These are phyloP conservation scores for Ceratocystis cubensis DNA, from an alignment of 2,329 filamentous ascomycete species.

Conservation along the genomic window DNA sequence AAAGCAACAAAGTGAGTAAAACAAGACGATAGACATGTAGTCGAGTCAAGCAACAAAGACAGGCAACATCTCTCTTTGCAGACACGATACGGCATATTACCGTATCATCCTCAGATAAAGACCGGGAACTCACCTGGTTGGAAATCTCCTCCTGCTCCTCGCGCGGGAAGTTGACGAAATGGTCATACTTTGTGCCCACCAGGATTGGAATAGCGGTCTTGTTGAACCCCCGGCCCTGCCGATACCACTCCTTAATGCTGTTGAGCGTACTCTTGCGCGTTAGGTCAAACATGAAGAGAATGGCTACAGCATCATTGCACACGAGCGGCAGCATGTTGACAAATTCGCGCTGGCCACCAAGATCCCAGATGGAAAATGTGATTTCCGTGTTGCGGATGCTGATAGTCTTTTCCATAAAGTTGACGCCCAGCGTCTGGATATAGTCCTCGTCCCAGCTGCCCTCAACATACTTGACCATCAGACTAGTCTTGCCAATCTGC, in stretches of 20 bases:
- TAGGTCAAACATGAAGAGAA: slow-evolving; percentile 98
- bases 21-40: too few species aligned
- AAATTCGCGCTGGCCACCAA: slow-evolving; percentile 95
- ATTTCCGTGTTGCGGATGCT: slow-evolving; percentile 99
- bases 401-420: slow-evolving; percentile 99
- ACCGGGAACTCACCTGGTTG: slow-evolving; percentile 54
- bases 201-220: slow-evolving; percentile 99
- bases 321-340: slow-evolving; percentile 99
- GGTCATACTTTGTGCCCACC: slow-evolving; percentile 96
- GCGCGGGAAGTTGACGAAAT: slow-evolving; percentile 95
- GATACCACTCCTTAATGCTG: slow-evolving; percentile 99
- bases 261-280: slow-evolving; percentile 97
- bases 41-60: background rate
- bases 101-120: too few species aligned
- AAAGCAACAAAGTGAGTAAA: too few species aligned
- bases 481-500: slow-evolving; percentile 95
- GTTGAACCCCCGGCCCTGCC: slow-evolving; percentile 95
- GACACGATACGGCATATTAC: background rate
- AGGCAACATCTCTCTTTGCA: background rate
- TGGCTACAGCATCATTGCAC: slow-evolving; percentile 96
- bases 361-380: slow-evolving; percentile 98
- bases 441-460: slow-evolving; percentile 99
- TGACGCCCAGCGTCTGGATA: slow-evolving; percentile 95
- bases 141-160: slow-evolving; percentile 99
- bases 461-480: slow-evolving; percentile 99